Conservation (phyloP, 495 filamentous ascomycete genomes). For the Rostrohypoxylon terebratum region DNA sequence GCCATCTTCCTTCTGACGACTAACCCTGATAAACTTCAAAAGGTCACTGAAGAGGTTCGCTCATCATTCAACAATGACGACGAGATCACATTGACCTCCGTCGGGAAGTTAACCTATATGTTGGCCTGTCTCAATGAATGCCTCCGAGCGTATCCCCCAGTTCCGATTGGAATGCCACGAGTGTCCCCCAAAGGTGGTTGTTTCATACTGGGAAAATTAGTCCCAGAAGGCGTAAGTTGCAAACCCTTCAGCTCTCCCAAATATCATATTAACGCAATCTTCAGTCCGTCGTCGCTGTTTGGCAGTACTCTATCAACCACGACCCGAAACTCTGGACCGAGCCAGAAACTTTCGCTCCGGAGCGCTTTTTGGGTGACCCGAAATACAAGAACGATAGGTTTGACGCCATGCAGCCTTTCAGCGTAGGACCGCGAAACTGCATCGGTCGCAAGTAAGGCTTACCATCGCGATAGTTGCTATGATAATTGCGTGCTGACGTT, state of each 20-base stretch:
- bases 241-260: background rate
- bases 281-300: conserved; percentile 64
- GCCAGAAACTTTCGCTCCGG: conserved; percentile 62
- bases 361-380: conserved; percentile 60
- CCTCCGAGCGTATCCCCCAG: conserved; percentile 63
- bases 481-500: conserved; percentile 16
- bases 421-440: conserved; percentile 65
- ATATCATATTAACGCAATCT: background rate
- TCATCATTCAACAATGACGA: conserved; percentile 53
- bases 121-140: conserved; percentile 63
- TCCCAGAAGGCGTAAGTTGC: conserved; percentile 55
- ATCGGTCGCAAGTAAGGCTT: conserved; percentile 65
- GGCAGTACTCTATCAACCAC: conserved; percentile 61
- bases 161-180: conserved; percentile 60
- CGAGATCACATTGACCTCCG: conserved; percentile 60
- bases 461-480: background rate
- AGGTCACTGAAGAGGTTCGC: conserved; percentile 60
- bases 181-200: conserved; percentile 58
- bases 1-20: conserved; percentile 60
- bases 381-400: conserved; percentile 58
- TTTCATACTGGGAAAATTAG: conserved; percentile 57
- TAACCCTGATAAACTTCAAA: conserved; percentile 52
- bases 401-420: conserved; percentile 65
- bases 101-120: conserved; percentile 60
- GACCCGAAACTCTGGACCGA: conserved; percentile 55